Percentiles rank a stretch among this genome's conserved stretches.
Conservation (phyloP, 1,284 basidiomycete genomes). For the Lignosus rhinocerotis region DNA sequence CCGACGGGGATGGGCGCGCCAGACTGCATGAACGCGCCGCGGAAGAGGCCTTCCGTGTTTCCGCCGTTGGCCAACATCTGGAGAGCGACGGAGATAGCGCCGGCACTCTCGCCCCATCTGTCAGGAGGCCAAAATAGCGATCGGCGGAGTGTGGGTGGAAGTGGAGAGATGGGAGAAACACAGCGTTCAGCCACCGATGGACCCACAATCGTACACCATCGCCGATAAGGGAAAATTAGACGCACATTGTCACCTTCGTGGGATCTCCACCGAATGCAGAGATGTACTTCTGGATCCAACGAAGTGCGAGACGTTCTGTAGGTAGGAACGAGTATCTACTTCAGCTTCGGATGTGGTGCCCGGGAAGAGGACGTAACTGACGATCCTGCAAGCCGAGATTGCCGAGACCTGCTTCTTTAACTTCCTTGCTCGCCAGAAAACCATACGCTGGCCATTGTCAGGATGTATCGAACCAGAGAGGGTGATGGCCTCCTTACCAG, state of each 20-base stretch:
- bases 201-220: neutral
- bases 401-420: constrained; percentile 49
- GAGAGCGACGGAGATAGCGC: constrained; percentile 37
- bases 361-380: constrained; percentile 30
- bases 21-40: constrained; percentile 39
- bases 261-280: constrained; percentile 63
- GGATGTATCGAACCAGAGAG: neutral
- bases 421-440: constrained; percentile 39
- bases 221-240: neutral
- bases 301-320: constrained; percentile 28
- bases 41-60: constrained; percentile 35
- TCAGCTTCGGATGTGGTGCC: neutral
- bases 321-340: neutral
- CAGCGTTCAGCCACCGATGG: neutral
- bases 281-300: constrained; percentile 60
- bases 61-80: constrained; percentile 36
- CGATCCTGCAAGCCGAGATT: constrained; percentile 59
- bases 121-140: neutral
- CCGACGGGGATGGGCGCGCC: constrained; percentile 36
- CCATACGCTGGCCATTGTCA: constrained; percentile 12
- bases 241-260: constrained; percentile 55
- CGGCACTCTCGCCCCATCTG: constrained; percentile 46
- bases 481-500: neutral
- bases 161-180: neutral
- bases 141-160: neutral